A percentile compares a stretch with the other conserved stretches of the same genome.
Conservation (phyloP, 306 rosid genomes). For the Biancaea sappan region DNA sequence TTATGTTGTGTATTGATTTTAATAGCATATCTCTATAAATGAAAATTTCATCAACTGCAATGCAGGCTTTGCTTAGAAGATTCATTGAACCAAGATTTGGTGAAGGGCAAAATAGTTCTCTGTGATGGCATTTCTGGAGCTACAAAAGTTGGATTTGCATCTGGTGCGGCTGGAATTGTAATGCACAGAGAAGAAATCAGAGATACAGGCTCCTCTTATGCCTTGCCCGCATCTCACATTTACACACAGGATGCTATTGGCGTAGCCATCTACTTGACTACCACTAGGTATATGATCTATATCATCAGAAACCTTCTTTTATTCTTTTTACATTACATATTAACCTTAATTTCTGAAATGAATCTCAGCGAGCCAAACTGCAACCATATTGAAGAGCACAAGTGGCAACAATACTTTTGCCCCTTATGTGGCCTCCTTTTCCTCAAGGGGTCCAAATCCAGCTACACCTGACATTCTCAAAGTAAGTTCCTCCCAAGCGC, state of each 20-base stretch:
- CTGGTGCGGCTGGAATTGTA: conserved; percentile 31
- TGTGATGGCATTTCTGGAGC: conserved; percentile 17
- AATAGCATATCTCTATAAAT: not conserved
- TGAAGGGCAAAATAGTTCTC: conserved; percentile 45
- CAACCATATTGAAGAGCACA: conserved; percentile 39
- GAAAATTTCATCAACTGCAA: not conserved
- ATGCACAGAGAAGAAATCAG: not conserved
- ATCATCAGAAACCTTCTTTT: not conserved
- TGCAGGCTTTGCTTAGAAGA: conserved; percentile 11
- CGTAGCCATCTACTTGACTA: conserved; percentile 3
- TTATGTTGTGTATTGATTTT: not conserved
- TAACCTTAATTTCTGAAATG: not conserved
- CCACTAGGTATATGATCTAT: conserved; percentile 21
- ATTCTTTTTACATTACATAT: not conserved
- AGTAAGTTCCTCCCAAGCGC: conserved; percentile 21
- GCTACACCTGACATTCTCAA: conserved; percentile 43
- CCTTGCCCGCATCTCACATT: conserved; percentile 39
- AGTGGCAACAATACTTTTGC: conserved; percentile 26
- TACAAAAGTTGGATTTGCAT: not conserved
- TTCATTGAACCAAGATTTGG: conserved; percentile 19
- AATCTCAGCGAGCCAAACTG: conserved; percentile 33
- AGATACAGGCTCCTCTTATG: not conserved
- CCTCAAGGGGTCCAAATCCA: conserved; percentile 46
- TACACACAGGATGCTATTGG: not conserved
- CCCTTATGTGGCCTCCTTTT: conserved; percentile 39